phyloP scores from a whole-genome alignment of 805 yeast genomes.

The Wickerhamiella parazyma region DNA sequence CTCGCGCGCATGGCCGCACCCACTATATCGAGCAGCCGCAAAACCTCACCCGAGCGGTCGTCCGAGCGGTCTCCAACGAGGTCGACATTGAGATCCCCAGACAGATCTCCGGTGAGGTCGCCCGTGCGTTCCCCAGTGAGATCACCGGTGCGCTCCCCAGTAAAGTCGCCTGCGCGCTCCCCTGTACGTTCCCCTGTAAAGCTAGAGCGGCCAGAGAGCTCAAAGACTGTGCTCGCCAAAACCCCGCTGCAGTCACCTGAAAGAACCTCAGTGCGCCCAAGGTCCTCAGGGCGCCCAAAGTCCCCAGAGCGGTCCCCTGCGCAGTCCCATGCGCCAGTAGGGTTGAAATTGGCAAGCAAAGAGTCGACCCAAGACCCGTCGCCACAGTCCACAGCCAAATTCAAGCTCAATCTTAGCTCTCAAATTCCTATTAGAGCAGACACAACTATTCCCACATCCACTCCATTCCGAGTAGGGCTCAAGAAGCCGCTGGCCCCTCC shows the following conservation, averaged over 20 bases:
- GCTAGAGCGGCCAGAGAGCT: too few species aligned
- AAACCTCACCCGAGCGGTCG: background rate
- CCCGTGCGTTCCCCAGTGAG: background rate
- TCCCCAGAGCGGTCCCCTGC: too few species aligned
- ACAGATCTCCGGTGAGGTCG: background rate
- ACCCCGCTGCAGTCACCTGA: too few species aligned
- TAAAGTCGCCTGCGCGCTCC: background rate
- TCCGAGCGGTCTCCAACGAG: background rate
- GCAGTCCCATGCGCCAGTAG: too few species aligned
- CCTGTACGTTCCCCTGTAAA: background rate
- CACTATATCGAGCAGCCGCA: background rate
- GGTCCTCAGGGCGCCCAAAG: too few species aligned
- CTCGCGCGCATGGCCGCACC: background rate
- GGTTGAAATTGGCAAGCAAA: too few species aligned
- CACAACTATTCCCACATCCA: background rate
- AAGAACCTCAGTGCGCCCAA: too few species aligned
- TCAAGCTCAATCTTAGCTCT: slow-evolving; percentile 28
- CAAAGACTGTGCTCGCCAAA: too few species aligned
- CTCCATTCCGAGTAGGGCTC: slow-evolving; percentile 3
- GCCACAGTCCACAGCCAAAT: background rate
- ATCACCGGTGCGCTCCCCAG: background rate
- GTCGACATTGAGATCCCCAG: background rate
- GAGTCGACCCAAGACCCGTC: too few species aligned
- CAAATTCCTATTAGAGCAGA: slow-evolving; percentile 49
- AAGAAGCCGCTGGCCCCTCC: slow-evolving; percentile 4